Evolutionary conservation across 805 yeast species (phyloP).

Genomic region (Wickerhamiella parazyma): DNA sequence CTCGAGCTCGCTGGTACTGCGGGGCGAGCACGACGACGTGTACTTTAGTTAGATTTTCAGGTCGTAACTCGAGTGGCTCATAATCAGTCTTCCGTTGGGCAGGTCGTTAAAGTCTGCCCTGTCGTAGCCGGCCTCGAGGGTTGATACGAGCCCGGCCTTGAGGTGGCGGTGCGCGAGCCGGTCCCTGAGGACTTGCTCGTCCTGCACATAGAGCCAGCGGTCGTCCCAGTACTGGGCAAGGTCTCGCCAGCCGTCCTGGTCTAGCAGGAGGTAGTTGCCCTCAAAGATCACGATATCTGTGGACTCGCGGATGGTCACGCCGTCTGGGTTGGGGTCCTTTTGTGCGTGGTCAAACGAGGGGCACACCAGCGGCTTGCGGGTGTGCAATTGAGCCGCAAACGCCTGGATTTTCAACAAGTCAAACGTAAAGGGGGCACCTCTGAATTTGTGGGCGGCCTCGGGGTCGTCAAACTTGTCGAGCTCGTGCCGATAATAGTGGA

Average conservation of each 20-base stretch:
- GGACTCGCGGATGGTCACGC: constrained; percentile 34
- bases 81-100: constrained; percentile 38
- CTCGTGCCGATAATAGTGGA: constrained; percentile 43
- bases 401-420: constrained; percentile 40
- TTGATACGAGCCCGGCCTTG: constrained; percentile 26
- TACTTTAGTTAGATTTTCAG: constrained; percentile 11
- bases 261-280: constrained; percentile 57
- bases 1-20: constrained; percentile 13
- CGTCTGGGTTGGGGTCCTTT: constrained; percentile 53
- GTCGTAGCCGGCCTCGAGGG: constrained; percentile 26
- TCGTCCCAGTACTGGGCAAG: constrained; percentile 31
- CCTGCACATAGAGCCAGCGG: constrained; percentile 36
- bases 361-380: constrained; percentile 16
- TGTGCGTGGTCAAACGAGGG: constrained; percentile 65
- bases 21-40: constrained; percentile 19
- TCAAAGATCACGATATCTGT: constrained; percentile 53
- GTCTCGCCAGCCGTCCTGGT: constrained; percentile 45
- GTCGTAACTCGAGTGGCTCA: background rate
- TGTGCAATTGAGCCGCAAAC: constrained; percentile 24
- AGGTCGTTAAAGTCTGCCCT: constrained; percentile 39
- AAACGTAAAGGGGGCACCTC: constrained; percentile 85
- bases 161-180: constrained; percentile 58
- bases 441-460: constrained; percentile 40
- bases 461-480: constrained; percentile 42
- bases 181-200: constrained; percentile 32